A percentile compares a stretch with the other conserved stretches of the same genome.
phyloP scores from a whole-genome alignment of 108 stramenopile genomes.

The Skeletonema potamos region DNA sequence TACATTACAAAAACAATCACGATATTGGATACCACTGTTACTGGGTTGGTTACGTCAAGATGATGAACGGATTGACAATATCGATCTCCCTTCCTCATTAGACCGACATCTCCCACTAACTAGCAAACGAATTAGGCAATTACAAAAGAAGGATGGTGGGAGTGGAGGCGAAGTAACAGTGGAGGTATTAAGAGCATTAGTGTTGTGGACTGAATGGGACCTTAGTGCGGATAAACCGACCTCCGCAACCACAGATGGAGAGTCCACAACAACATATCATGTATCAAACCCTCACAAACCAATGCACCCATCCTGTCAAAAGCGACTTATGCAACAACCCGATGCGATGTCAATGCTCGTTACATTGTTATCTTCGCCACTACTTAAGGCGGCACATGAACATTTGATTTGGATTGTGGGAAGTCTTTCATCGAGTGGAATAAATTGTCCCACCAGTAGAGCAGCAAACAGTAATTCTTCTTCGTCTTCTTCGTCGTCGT shows the following conservation, averaged over 20 bases:
- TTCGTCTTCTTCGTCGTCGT: constrained; percentile 7
- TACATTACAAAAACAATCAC: constrained; percentile 30
- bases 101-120: constrained; percentile 11
- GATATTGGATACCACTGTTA: constrained; percentile 40
- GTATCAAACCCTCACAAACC: neutral
- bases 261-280: neutral
- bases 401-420: constrained; percentile 87
- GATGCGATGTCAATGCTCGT: constrained; percentile 86
- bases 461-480: constrained; percentile 18
- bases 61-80: neutral
- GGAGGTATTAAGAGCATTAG: neutral
- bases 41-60: constrained; percentile 33
- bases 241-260: constrained; percentile 1
- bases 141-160: neutral
- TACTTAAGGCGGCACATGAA: constrained; percentile 66
- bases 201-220: neutral
- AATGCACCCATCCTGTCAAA: constrained; percentile 57
- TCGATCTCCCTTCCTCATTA: neutral
- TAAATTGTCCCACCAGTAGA: constrained; percentile 14
- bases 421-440: constrained; percentile 77
- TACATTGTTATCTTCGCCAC: constrained; percentile 65
- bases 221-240: neutral
- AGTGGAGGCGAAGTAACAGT: neutral
- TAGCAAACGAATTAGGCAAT: constrained; percentile 11
- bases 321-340: constrained; percentile 77